Percentiles rank a stretch among this genome's conserved stretches.
Conservation (phyloP, 2,329 filamentous ascomycete species). For the Graphilbum fragrans region DNA sequence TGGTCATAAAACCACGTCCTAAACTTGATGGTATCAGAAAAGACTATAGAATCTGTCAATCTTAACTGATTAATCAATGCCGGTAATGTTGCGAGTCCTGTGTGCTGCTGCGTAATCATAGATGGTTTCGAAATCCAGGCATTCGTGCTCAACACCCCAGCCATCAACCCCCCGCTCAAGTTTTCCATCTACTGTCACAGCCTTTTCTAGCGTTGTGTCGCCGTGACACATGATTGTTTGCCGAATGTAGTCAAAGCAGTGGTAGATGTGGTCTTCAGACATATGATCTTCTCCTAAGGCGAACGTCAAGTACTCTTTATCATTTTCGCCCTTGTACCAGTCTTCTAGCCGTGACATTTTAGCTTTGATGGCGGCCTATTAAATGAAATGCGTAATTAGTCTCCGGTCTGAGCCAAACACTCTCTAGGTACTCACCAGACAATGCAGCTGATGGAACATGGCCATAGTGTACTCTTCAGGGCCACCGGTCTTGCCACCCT, state of each 20-base stretch:
- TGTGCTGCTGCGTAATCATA: constrained; percentile 6
- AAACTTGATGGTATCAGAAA: too few relatives aligned
- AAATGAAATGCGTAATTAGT: not conserved
- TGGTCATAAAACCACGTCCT: too few relatives aligned
- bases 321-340: constrained; percentile 9
- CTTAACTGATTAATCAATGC: constrained; percentile 6
- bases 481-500: not conserved
- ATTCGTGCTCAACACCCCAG: constrained; percentile 11
- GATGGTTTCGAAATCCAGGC: constrained; percentile 9
- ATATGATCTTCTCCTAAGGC: constrained; percentile 8
- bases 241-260: constrained; percentile 13
- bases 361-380: constrained; percentile 10
- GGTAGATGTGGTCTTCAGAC: constrained; percentile 10
- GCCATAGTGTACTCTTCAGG: constrained; percentile 11
- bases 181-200: constrained; percentile 7
- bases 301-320: constrained; percentile 11
- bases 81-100: constrained; percentile 7
- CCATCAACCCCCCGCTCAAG: constrained; percentile 10
- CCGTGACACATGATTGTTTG: constrained; percentile 11
- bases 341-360: constrained; percentile 8
- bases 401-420: not conserved
- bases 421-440: constrained; percentile 5
- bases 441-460: constrained; percentile 11
- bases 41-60: not conserved
- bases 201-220: constrained; percentile 12